phyloP scores from a whole-genome alignment of 2,329 filamentous ascomycete species.

The Sarocladiaceae sp. region DNA sequence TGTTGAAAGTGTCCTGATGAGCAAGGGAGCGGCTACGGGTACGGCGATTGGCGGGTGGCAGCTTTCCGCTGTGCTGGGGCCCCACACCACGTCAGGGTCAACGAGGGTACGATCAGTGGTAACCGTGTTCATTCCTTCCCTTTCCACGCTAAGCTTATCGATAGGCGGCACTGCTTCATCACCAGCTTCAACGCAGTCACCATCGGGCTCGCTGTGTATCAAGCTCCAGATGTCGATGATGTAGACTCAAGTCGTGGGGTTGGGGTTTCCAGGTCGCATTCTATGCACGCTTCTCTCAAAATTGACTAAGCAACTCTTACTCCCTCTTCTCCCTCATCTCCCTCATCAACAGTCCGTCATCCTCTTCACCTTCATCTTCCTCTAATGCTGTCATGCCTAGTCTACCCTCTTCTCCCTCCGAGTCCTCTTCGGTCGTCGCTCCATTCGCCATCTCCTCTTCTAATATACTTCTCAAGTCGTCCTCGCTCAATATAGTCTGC shows the following conservation, averaged over 20 bases:
- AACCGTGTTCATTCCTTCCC: conserved; percentile 9
- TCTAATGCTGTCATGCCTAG: conserved; percentile 21
- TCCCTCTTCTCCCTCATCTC: not conserved
- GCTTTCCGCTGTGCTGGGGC: not conserved
- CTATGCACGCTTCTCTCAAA: not conserved
- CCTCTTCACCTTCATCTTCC: conserved; percentile 15
- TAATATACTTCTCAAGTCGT: conserved; percentile 48
- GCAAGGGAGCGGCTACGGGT: conserved; percentile 5
- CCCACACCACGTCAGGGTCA: conserved; percentile 8
- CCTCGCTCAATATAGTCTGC: conserved; percentile 55
- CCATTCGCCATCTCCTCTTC: conserved; percentile 25
- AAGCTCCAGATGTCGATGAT: too few species aligned
- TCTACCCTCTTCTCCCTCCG: conserved; percentile 24
- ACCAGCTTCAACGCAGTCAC: too few species aligned
- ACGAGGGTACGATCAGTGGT: conserved; percentile 5
- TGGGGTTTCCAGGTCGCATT: not conserved
- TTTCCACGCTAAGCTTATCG: not conserved
- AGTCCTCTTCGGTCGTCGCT: conserved; percentile 30
- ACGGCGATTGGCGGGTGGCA: conserved; percentile 9
- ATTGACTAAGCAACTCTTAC: not conserved
- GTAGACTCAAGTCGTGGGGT: too few species aligned
- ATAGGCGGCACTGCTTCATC: conserved; percentile 1
- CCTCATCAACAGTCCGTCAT: conserved; percentile 1
- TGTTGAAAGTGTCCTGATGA: conserved; percentile 14
- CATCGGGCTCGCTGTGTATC: too few species aligned